phyloP scores from a whole-genome alignment of 1,284 basidiomycete species.

The Melampsora americana region DNA sequence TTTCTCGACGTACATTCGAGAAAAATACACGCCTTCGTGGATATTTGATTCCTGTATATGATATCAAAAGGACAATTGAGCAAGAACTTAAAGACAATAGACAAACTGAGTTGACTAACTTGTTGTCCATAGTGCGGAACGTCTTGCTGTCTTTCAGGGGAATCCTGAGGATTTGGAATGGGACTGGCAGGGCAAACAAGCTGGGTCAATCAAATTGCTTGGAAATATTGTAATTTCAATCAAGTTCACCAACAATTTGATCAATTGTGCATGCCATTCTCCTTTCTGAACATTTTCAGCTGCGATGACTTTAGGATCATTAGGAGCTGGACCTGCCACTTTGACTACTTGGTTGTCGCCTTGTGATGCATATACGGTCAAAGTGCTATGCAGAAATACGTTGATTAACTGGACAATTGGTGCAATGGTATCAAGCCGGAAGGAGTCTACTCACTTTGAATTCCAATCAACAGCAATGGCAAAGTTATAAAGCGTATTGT shows the following conservation, averaged over 20 bases:
- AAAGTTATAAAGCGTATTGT: constrained; percentile 16
- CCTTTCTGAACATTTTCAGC: not conserved
- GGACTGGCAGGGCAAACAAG: not conserved
- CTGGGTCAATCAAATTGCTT: not conserved
- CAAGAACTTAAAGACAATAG: not conserved
- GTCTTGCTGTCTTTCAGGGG: not conserved
- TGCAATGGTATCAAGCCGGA: not conserved
- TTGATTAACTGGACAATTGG: not conserved
- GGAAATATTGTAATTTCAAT: not conserved
- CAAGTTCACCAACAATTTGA: constrained; percentile 6
- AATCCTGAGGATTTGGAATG: not conserved
- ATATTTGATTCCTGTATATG: constrained; percentile 11
- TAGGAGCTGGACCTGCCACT: not conserved
- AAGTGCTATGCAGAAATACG: not conserved
- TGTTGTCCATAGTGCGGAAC: constrained; percentile 7
- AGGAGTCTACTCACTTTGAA: constrained; percentile 1
- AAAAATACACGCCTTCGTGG: constrained; percentile 12
- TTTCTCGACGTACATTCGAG: not conserved
- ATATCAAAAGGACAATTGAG: not conserved
- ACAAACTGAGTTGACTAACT: not conserved
- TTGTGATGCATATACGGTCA: constrained; percentile 10
- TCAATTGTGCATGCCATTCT: constrained; percentile 22
- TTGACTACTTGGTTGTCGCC: not conserved
- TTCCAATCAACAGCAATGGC: constrained; percentile 25
- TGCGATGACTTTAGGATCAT: constrained; percentile 12